Conservation (phyloP, 331 rosid genomes). For the Acacia pycnantha region DNA sequence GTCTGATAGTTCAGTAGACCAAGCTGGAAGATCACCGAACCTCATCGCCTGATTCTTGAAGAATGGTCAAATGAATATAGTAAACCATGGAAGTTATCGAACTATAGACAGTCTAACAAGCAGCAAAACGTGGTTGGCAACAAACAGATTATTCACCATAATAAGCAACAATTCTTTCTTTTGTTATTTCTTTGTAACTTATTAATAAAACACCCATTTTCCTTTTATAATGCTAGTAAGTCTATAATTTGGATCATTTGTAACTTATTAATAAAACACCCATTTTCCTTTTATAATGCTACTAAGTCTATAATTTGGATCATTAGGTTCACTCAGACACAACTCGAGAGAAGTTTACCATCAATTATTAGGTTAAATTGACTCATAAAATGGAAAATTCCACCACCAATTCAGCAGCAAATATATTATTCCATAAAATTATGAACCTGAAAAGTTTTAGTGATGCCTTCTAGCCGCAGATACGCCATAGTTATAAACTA, state of each 20-base stretch:
- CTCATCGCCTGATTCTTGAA: constrained; percentile 65
- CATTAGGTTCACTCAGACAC: neutral
- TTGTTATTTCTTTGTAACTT: neutral
- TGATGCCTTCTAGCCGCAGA: neutral
- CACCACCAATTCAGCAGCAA: neutral
- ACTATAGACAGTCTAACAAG: neutral
- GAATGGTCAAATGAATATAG: neutral
- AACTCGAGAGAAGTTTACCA: neutral
- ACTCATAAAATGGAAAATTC: neutral
- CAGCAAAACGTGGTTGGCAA: neutral
- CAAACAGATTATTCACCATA: neutral
- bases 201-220: neutral
- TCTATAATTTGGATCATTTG: neutral
- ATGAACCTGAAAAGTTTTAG: neutral
- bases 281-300: neutral
- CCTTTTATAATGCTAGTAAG: neutral
- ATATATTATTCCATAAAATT: neutral
- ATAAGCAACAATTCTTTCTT: neutral
- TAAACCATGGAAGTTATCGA: neutral
- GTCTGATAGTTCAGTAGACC: constrained; percentile 62
- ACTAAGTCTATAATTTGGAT: neutral
- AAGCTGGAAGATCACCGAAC: constrained; percentile 81
- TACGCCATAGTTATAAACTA: neutral
- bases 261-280: neutral
- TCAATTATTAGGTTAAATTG: neutral